Conservation (phyloP, 805 yeast genomes). For the Candida germanica region DNA sequence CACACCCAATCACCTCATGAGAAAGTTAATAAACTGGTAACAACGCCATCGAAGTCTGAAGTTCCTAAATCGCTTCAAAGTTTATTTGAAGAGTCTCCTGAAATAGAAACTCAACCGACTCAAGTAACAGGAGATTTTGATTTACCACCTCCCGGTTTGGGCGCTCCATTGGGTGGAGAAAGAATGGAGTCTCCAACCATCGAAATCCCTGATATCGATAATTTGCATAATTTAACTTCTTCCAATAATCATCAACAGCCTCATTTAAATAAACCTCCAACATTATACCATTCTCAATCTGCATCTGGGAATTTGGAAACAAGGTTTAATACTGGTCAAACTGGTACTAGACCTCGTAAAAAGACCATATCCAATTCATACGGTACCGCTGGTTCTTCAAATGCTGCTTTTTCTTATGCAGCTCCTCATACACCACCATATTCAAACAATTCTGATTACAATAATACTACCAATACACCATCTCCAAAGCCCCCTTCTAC, state of each 20-base stretch:
- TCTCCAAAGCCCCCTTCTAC: slow-evolving; percentile 32
- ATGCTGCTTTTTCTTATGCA: slow-evolving; percentile 3
- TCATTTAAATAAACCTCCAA: slow-evolving; percentile 40
- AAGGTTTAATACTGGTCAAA: slow-evolving; percentile 16
- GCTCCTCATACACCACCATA: slow-evolving; percentile 39
- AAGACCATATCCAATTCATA: slow-evolving; percentile 38
- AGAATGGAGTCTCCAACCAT: slow-evolving; percentile 56
- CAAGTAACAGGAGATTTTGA: slow-evolving; percentile 10
- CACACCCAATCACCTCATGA: slow-evolving; percentile 7
- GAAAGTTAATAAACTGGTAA: slow-evolving; percentile 16
- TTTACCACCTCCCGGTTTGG: slow-evolving; percentile 13
- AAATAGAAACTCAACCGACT: slow-evolving; percentile 11
- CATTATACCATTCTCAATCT: slow-evolving; percentile 41
- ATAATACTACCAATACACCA: slow-evolving; percentile 29
- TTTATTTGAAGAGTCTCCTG: slow-evolving; percentile 56
- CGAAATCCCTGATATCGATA: slow-evolving; percentile 69
- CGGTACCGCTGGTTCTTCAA: slow-evolving; percentile 18
- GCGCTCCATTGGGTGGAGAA: slow-evolving; percentile 14
- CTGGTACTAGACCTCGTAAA: slow-evolving; percentile 28
- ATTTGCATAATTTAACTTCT: slow-evolving; percentile 22
- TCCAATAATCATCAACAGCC: slow-evolving; percentile 15
- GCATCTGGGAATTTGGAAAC: slow-evolving; percentile 40
- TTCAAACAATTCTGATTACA: slow-evolving; percentile 22
- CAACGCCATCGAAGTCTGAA: slow-evolving; percentile 27
- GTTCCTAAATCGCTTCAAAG: slow-evolving; percentile 73